phyloP scores from a whole-genome alignment of 2,329 filamentous ascomycete species.

The Ampelomyces quisqualis region DNA sequence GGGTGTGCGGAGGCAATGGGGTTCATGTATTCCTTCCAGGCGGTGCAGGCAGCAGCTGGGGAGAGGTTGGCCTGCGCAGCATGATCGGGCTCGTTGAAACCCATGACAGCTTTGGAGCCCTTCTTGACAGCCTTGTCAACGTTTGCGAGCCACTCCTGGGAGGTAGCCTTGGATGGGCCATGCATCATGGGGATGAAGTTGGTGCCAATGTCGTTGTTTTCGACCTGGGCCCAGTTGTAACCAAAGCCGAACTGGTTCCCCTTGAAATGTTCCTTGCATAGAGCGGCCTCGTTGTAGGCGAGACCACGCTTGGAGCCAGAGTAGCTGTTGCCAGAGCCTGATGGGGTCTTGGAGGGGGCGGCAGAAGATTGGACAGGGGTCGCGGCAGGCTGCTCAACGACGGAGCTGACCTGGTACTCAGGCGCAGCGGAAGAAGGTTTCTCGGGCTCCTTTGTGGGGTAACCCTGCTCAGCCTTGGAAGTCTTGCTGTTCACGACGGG shows the following conservation, averaged over 20 bases:
- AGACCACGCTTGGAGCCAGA: constrained; percentile 63
- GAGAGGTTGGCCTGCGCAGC: constrained; percentile 37
- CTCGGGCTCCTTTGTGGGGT: not conserved
- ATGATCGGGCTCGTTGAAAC: constrained; percentile 45
- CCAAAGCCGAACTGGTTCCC: constrained; percentile 57
- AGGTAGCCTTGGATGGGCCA: constrained; percentile 21
- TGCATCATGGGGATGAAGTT: constrained; percentile 62
- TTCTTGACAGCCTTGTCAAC: constrained; percentile 45
- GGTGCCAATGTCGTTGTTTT: constrained; percentile 47
- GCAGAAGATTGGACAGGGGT: constrained; percentile 10
- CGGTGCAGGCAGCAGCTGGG: constrained; percentile 33
- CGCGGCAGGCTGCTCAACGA: constrained; percentile 11
- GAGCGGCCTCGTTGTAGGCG: constrained; percentile 62
- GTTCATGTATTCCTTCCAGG: constrained; percentile 39
- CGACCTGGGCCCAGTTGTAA: constrained; percentile 65
- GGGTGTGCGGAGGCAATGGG: constrained; percentile 29
- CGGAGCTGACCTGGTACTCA: too few species aligned
- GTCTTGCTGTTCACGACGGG: constrained; percentile 9
- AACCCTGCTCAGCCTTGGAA: constrained; percentile 6
- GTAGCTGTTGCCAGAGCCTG: constrained; percentile 27
- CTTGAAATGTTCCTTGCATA: constrained; percentile 59
- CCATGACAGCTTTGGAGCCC: constrained; percentile 41
- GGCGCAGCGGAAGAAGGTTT: constrained; percentile 3
- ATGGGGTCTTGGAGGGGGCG: constrained; percentile 19
- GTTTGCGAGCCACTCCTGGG: constrained; percentile 35